Base-by-base conservation (phyloP, 2,329 filamentous ascomycete genomes). In the Aspergillus sp. region DNA sequence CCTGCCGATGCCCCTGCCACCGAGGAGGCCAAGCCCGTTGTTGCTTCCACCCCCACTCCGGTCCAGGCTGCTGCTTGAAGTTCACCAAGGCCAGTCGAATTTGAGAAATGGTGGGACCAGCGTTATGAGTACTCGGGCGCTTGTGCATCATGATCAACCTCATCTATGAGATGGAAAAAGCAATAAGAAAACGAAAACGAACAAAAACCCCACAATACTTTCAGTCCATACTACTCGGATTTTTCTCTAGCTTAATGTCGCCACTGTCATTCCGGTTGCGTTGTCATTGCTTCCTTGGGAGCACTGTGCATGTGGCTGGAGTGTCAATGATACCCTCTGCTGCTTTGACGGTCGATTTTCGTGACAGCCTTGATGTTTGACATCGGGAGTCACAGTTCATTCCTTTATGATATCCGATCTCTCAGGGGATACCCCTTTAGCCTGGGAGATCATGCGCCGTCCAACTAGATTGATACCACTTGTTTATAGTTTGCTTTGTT, bases 51-150 rank as follows among this genome's bases (percentile, higher is more conserved):
- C 46, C 61, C 72, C 39, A 69, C 73, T 27, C 71, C 75, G 27
- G 75, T 77, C 57, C 73, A 76, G 70, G 74, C 75, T 68, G 74
- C 75, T 57, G 75, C 75, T 67, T 77, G 72, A 77, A 75, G 62
- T 65, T 62, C 61, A 60, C 62, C 67, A 61, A 65, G 64, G 59
- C 67, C 67, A 61, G 63, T 74, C 59, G 73, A 76, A 67, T 75
- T 69, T 66, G 73, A 77, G 66, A 72, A 74, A 62, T 77, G 73
- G 74, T 77, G 74, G 75, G 73, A 74, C 59, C 62, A 67, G 56
- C 69, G 62, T 62, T 72, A 64, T 66, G 59, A 61, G 54, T 69
- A 61, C 67, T 66, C 63, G 61, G 64, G 54, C 61, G 60, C 64
- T 64, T 64, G 60, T 56, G 59, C 62, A 56, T 46, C 53, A 61